Percentiles rank a stretch among this genome's conserved stretches.
phyloP scores from a whole-genome alignment of 352 stramenopile genomes.

The Globisporangium cystogenes region DNA sequence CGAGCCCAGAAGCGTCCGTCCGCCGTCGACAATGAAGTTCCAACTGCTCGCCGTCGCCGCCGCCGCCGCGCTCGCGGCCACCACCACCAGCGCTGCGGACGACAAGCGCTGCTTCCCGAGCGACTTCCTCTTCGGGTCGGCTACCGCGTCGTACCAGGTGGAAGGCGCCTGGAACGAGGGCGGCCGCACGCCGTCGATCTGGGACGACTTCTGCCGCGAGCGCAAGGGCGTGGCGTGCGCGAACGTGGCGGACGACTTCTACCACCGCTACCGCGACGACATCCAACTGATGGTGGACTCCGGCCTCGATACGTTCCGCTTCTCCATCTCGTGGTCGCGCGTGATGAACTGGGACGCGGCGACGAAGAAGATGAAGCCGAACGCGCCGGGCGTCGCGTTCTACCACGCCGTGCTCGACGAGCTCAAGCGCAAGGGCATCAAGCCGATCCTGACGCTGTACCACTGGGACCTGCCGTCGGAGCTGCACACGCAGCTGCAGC shows the following conservation, averaged over 20 bases:
- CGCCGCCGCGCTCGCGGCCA: background rate
- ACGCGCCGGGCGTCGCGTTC: conserved; percentile 76
- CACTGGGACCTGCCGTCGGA: conserved; percentile 83
- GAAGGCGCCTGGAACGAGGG: conserved; percentile 88
- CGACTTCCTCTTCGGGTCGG: conserved; percentile 84
- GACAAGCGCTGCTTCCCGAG: conserved; percentile 48
- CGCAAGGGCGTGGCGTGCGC: conserved; percentile 59
- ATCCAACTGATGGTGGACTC: conserved; percentile 90
- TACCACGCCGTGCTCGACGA: conserved; percentile 92
- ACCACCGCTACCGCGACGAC: conserved; percentile 67
- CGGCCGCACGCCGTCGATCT: conserved; percentile 84
- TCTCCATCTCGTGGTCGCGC: no score
- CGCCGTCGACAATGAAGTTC: no score
- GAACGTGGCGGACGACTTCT: conserved; percentile 39
- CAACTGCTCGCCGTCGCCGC: no score
- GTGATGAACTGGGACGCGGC: no score
- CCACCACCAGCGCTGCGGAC: background rate
- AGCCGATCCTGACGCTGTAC: conserved; percentile 41
- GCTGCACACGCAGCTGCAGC: conserved; percentile 72
- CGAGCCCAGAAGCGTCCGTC: no score
- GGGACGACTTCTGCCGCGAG: conserved; percentile 89
- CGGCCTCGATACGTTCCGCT: conserved; percentile 88
- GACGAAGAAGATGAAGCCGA: no score
- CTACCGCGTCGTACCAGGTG: conserved; percentile 91
- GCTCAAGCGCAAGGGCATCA: conserved; percentile 69